These are phyloP conservation scores for Candida maris DNA, from an alignment of 805 yeast species.

Conservation along the genomic window DNA sequence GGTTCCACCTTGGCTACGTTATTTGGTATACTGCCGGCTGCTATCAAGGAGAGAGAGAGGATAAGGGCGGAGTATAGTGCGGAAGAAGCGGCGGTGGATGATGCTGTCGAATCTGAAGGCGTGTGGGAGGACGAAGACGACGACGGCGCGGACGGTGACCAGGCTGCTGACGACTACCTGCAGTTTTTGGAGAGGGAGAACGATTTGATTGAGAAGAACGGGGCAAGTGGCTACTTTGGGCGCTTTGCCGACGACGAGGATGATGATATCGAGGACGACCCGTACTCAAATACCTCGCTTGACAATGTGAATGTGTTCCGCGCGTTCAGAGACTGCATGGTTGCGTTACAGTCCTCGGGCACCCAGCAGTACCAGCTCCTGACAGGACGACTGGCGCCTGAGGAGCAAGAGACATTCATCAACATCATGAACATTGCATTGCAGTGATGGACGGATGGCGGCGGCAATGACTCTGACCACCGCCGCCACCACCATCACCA, in stretches of 20 bases:
- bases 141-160: conserved; percentile 32
- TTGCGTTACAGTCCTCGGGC: conserved; percentile 46
- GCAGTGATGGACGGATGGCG: no score
- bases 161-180: conserved; percentile 40
- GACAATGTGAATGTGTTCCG: conserved; percentile 72
- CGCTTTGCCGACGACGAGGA: conserved; percentile 46
- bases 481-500: no score
- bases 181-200: conserved; percentile 46
- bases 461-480: no score
- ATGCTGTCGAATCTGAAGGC: conserved; percentile 25
- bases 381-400: conserved; percentile 19
- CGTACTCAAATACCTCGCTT: conserved; percentile 73
- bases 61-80: conserved; percentile 53
- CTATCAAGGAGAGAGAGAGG: conserved; percentile 62
- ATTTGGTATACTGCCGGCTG: conserved; percentile 63
- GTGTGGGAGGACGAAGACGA: conserved; percentile 29
- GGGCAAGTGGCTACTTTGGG: conserved; percentile 29
- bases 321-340: conserved; percentile 55
- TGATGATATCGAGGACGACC: conserved; percentile 79
- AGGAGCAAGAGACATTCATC: conserved; percentile 23
- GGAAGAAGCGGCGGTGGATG: conserved; percentile 23
- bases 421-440: conserved; percentile 11
- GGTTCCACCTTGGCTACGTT: conserved; percentile 50
- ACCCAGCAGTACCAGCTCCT: conserved; percentile 22
- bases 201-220: conserved; percentile 31